Base-by-base conservation (phyloP, 1,139 yeast genomes). In the Saccharomycopsis hybrid region DNA sequence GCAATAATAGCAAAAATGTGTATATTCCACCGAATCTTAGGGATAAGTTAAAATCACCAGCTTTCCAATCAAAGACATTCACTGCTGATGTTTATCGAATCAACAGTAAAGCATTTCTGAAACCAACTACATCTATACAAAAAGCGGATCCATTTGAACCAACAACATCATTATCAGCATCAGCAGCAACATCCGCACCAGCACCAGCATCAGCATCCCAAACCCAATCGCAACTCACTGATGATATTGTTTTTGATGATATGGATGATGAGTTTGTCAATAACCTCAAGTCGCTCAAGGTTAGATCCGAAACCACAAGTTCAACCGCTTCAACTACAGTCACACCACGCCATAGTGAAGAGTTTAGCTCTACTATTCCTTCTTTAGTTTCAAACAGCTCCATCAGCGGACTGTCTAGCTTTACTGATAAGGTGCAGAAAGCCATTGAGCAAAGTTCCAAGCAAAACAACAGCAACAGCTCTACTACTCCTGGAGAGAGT, bases 21-120 rank as follows among this genome's bases (percentile, higher is more conserved):
- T 84, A 84, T 58, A 68, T 84, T 43, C 90, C 90, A 31, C 92
- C 90, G 18, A 82, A 77, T 61, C 69, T 85, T 60, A 71, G 90
- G 61, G 55, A 50, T 45, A 18, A 36, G 24, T 45, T 52, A 27
- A 52, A 52, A 13, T 52, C 55, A 18, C 54, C 55, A 5, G 55
- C 55, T 4, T 47, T 28, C 41, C 54, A 41, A 27, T 44, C 55
- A 5, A 52, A 50, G 25, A 39, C 55, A 24, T 39, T 47, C 30
- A 50, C 53, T 18, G 45, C 53, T 18, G 49, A 47, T 28, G 48
- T 48, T 18, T 52, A 52, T 39, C 49, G 43, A 36, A 43, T 37
- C 13, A 31, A 27, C 24, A 18, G 18, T 18, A 18, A 18, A 29
- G 47, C 25, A 18, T 18, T 18, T 32, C 36, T n/a, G 36, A 36